Base-by-base conservation (phyloP, 768 basidiomycete species). In the Phaeotremella skinneri region DNA sequence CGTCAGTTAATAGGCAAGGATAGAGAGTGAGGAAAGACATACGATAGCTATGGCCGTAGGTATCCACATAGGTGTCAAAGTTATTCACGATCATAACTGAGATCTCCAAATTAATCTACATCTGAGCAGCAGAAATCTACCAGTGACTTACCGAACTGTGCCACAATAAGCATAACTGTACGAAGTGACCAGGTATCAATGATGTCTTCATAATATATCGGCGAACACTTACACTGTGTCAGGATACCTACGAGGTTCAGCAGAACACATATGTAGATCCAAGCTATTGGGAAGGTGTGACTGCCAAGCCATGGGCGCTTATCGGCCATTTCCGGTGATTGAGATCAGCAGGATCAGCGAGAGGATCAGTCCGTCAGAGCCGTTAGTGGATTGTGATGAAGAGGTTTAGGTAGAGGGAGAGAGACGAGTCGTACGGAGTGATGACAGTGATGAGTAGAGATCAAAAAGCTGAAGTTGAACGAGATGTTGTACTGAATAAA, bases 1-100 rank as follows among this genome's bases (percentile, higher is more conserved):
- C n/a, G 52, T 31, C 3, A 13, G 16, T n/a, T 11, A 47, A 47
- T 11, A 25, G 25, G 45, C 11, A 47, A 7, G 7, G 6, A 9
- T n/a, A 47, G 9, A 9, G 45, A 37, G 16, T 20, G n/a, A 23
- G 7, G 5, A 31, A 27, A 13, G 6, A 59, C 63, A 54, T 37
- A 64, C 63, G 55, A 58, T 64, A 64, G 16, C 30, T 25, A 39
- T 64, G 39, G 6, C 63, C 63, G 34, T 61, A 64, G 27, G 45
- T 32, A 3, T 37, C 31, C 26, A 55, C 53, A 45, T 64, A 64
- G 26, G 32, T 64, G 27, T 53, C 39, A 23, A 52, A 64, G 32
- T 64, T 49, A 27, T 57, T 61, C 0, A 60, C 63, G 31, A 64
- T 34, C 16, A 64, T 53, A 34, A 64, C 55, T 56, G 7, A 37